Base-by-base conservation (phyloP, 116 monocot genomes). In the Iris pallida region DNA sequence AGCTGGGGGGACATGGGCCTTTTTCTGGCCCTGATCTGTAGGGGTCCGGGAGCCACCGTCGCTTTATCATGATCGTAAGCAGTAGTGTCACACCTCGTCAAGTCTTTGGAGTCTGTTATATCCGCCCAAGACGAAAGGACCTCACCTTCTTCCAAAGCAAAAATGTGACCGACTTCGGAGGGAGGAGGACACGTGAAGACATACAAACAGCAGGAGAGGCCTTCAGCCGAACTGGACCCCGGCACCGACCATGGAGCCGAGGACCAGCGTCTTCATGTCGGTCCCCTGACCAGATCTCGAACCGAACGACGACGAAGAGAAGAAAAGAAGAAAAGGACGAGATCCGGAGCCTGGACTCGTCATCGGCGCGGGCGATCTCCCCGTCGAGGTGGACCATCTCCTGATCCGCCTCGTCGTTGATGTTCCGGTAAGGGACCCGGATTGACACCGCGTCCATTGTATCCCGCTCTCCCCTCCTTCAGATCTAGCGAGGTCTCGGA, bases 141-240 rank as follows among this genome's bases (percentile, higher is more conserved):
- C n/a, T n/a, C n/a, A n/a, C n/a, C n/a, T n/a, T n/a, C n/a, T n/a
- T n/a, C n/a, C n/a, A n/a, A n/a, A n/a, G n/a, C n/a, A n/a, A n/a
- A n/a, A n/a, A n/a, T n/a, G n/a, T n/a, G n/a, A n/a, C n/a, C n/a
- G n/a, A n/a, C n/a, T n/a, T n/a, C n/a, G n/a, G n/a, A n/a, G n/a
- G n/a, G n/a, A n/a, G n/a, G n/a, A n/a, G n/a, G n/a, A n/a, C n/a
- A n/a, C n/a, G n/a, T n/a, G n/a, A n/a, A n/a, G n/a, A n/a, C n/a
- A n/a, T n/a, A n/a, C n/a, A n/a, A n/a, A n/a, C n/a, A 95, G 84
- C 72, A 91, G 95, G 73, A 95, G 71, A n/a, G 16, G 95, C 95
- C 95, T n/a, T n/a, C 95, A 95, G 3, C 95, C 95, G 67, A 95
- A 95, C 75, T 95, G 95, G 4, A 95, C 95, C 1, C 95, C 95